phyloP scores from a whole-genome alignment of 2,329 filamentous ascomycete genomes.

The Aspergillus pseudoglaucus region DNA sequence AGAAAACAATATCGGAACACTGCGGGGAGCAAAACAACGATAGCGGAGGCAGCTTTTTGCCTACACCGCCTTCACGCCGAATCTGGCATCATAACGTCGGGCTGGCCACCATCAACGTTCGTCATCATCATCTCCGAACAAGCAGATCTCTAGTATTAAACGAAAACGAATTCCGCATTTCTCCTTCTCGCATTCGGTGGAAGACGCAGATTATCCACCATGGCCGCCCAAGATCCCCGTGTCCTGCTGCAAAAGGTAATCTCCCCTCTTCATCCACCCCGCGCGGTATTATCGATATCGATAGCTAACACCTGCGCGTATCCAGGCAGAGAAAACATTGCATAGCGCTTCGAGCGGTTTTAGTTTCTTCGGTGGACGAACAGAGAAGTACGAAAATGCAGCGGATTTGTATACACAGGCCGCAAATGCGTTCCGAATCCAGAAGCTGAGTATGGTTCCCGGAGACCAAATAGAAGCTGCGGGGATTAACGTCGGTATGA shows the following conservation, averaged over 20 bases:
- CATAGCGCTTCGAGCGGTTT: slow-evolving; percentile 72
- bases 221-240: slow-evolving; percentile 67
- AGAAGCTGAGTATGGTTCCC: slow-evolving; percentile 63
- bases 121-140: not conserved
- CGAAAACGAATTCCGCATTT: not conserved
- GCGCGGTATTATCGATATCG: slow-evolving; percentile 14
- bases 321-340: slow-evolving; percentile 78
- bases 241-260: slow-evolving; percentile 70
- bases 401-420: slow-evolving; percentile 83
- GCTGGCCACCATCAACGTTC: slow-evolving; percentile 12
- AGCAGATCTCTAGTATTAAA: not conserved
- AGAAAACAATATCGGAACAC: not conserved
- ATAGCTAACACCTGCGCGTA: slow-evolving; percentile 22
- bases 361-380: slow-evolving; percentile 77
- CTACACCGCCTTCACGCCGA: not conserved
- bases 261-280: slow-evolving; percentile 6
- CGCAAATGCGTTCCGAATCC: slow-evolving; percentile 84
- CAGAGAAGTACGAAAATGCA: slow-evolving; percentile 85
- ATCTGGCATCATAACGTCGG: not conserved
- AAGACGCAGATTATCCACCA: slow-evolving; percentile 30
- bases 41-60: not conserved
- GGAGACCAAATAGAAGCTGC: not conserved
- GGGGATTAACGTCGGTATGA: slow-evolving; percentile 1
- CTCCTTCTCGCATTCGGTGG: slow-evolving; percentile 1
- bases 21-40: not conserved